These are phyloP conservation scores for Bipolaris victoriae DNA, from an alignment of 2,329 filamentous ascomycete genomes.

Conservation along the genomic window DNA sequence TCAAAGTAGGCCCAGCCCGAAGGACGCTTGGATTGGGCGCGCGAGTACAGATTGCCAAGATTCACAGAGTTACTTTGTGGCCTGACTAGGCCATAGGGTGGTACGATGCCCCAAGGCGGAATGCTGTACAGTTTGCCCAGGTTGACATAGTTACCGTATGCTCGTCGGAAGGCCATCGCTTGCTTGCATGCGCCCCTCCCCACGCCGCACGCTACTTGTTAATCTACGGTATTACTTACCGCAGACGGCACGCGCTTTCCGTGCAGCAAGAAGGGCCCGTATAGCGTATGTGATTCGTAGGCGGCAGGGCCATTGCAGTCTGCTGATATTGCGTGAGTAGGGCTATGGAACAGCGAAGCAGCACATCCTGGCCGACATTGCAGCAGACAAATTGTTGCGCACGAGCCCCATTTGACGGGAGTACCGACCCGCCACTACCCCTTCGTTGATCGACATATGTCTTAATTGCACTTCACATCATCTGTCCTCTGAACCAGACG, in stretches of 20 bases:
- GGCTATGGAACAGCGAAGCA: constrained; percentile 14
- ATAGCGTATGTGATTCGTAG: constrained; percentile 2
- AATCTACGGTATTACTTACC: neutral
- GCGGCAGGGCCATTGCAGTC: constrained; percentile 7
- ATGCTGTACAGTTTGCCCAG: constrained; percentile 21
- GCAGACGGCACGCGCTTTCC: neutral
- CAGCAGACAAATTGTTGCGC: constrained; percentile 23
- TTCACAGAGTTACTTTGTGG: constrained; percentile 19
- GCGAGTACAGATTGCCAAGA: constrained; percentile 20
- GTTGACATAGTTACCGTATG: constrained; percentile 19
- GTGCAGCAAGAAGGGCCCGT: neutral
- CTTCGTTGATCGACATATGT: constrained; percentile 24
- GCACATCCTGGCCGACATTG: constrained; percentile 18
- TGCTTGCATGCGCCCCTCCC: neutral
- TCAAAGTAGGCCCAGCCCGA: constrained; percentile 31
- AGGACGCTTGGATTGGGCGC: neutral
- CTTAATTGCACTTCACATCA: constrained; percentile 31
- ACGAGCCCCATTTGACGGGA: constrained; percentile 18
- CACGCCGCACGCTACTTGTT: neutral
- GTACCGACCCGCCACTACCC: constrained; percentile 18
- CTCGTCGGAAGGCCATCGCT: constrained; percentile 14
- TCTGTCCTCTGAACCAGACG: constrained; percentile 3
- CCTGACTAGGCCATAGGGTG: neutral
- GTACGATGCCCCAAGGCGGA: constrained; percentile 2
- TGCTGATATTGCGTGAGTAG: constrained; percentile 5